Evolutionary conservation across 1,284 basidiomycete species (phyloP).

Genomic region (Rhodotorula sp.): DNA sequence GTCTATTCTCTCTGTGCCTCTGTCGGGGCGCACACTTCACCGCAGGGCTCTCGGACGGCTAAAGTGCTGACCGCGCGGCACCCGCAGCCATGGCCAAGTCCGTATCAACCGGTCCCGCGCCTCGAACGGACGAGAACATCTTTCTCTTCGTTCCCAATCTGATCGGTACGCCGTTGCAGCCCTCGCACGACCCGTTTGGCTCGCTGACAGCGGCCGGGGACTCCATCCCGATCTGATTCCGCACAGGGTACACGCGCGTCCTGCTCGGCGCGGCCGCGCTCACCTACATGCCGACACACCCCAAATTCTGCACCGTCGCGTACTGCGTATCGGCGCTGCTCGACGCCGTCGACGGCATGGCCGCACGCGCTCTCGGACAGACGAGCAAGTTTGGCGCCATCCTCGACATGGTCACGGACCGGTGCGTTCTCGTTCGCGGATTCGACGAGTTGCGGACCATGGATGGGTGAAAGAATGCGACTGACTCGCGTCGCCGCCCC

Average conservation of each 20-base stretch:
- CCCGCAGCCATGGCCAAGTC: not conserved
- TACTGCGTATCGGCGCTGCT: slow-evolving; percentile 92
- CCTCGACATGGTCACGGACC: slow-evolving; percentile 99
- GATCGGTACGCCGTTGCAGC: slow-evolving; percentile 63
- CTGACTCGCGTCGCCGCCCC: not conserved
- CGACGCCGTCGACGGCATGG: slow-evolving; percentile 93
- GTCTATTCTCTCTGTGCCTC: too few species aligned
- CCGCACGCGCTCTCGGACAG: slow-evolving; percentile 85
- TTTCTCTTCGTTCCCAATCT: slow-evolving; percentile 96
- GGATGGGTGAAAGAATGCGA: too few species aligned
- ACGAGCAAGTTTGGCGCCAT: slow-evolving; percentile 96
- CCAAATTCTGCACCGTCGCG: slow-evolving; percentile 84
- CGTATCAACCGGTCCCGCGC: not conserved
- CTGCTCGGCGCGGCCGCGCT: slow-evolving; percentile 86
- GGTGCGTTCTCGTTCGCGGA: slow-evolving; percentile 59
- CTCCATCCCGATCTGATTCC: not conserved
- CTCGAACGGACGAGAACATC: slow-evolving; percentile 67
- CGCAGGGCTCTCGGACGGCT: not conserved
- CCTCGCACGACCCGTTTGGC: not conserved
- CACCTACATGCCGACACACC: slow-evolving; percentile 92
- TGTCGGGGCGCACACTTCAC: too few species aligned
- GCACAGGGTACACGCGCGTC: slow-evolving; percentile 82
- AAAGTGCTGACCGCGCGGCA: too few species aligned
- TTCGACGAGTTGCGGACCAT: not conserved
- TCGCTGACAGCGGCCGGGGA: not conserved